Evolutionary conservation across 1,284 basidiomycete species (phyloP).

Genomic region (Neotropicomus parvogracilis): DNA sequence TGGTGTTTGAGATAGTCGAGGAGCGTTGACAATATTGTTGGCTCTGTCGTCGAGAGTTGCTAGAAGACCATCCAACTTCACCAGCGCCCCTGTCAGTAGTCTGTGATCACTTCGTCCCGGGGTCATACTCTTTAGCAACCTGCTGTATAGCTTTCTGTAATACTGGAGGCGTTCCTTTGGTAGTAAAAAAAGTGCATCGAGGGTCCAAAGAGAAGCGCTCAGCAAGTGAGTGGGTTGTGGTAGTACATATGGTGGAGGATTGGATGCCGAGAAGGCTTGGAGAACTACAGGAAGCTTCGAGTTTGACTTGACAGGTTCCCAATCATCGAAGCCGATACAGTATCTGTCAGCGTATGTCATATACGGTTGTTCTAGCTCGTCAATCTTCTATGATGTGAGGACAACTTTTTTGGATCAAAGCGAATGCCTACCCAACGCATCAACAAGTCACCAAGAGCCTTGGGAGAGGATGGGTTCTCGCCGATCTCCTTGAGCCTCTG

Average conservation of each 20-base stretch:
- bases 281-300: constrained; percentile 68
- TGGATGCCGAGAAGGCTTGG: constrained; percentile 61
- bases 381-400: constrained; percentile 57
- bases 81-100: constrained; percentile 76
- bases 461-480: constrained; percentile 89
- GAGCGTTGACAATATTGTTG: constrained; percentile 40
- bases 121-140: constrained; percentile 83
- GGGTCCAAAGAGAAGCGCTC: constrained; percentile 65
- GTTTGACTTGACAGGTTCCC: constrained; percentile 78
- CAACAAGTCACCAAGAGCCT: constrained; percentile 90
- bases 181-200: constrained; percentile 85
- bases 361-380: constrained; percentile 87
- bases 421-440: constrained; percentile 84
- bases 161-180: constrained; percentile 85
- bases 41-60: constrained; percentile 62
- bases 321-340: constrained; percentile 77
- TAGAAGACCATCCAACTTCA: constrained; percentile 76
- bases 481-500: constrained; percentile 95
- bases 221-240: constrained; percentile 36
- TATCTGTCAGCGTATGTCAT: constrained; percentile 76
- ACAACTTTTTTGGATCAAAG: constrained; percentile 6
- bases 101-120: constrained; percentile 87
- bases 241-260: constrained; percentile 53
- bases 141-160: constrained; percentile 89
- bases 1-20: constrained; percentile 20